These are phyloP conservation scores for Euphorbia peplus DNA, from an alignment of 345 rosid genomes.

Conservation along the genomic window DNA sequence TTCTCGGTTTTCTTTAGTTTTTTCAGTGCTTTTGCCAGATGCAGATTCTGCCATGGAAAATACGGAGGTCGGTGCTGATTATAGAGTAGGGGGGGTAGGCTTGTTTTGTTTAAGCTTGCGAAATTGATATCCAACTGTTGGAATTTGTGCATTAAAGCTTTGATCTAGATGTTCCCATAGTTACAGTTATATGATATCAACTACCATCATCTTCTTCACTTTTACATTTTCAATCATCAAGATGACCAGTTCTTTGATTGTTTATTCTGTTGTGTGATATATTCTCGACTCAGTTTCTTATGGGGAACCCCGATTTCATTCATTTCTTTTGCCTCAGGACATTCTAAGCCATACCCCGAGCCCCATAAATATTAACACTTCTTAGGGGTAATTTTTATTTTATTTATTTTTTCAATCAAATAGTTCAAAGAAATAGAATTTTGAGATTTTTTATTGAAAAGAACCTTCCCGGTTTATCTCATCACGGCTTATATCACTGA, in stretches of 20 bases:
- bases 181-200: not conserved
- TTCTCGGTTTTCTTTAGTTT: not conserved
- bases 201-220: not conserved
- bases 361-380: no score
- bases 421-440: no score
- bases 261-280: not conserved
- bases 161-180: not conserved
- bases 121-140: slow-evolving; percentile 10
- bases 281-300: not conserved
- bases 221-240: not conserved
- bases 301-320: no score
- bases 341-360: no score
- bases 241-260: not conserved
- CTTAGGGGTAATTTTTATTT: no score
- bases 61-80: slow-evolving; percentile 9
- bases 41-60: slow-evolving; percentile 12
- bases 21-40: not conserved
- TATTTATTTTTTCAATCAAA: no score
- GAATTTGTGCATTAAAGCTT: slow-evolving; percentile 14
- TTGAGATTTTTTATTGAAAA: no score
- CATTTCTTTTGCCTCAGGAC: no score
- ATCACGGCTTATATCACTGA: no score
- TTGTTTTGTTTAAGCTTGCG: slow-evolving; percentile 16
- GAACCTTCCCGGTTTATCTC: no score
- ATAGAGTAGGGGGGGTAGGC: slow-evolving; percentile 27